A percentile compares a stretch with the other conserved stretches of the same genome.
Evolutionary conservation across 2,329 filamentous ascomycete genomes (phyloP).

Genomic region (Curvularia verruculosa): DNA sequence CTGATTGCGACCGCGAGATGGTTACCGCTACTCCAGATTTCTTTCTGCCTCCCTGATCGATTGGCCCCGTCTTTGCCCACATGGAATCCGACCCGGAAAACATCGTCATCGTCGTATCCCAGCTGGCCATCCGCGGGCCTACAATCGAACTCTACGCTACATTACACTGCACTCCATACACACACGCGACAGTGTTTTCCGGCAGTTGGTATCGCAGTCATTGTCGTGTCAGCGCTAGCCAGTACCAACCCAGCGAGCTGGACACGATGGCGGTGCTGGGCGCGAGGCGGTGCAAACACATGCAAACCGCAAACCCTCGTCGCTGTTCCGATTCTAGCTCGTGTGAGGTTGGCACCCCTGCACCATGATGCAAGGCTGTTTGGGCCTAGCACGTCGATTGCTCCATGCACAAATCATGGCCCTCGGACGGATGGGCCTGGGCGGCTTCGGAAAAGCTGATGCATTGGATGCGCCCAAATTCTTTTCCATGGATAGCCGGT

Average conservation of each 20-base stretch:
- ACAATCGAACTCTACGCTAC: neutral
- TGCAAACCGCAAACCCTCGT: neutral
- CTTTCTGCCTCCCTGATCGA: neutral
- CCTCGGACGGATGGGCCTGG: constrained; percentile 34
- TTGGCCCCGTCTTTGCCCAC: neutral
- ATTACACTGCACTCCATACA: neutral
- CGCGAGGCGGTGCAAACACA: constrained; percentile 31
- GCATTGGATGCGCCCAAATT: constrained; percentile 20
- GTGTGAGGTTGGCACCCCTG: constrained; percentile 28
- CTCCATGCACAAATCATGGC: constrained; percentile 21
- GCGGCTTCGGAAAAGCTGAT: constrained; percentile 28
- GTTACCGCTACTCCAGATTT: neutral
- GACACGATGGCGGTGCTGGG: neutral
- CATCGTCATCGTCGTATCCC: neutral
- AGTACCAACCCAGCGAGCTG: neutral
- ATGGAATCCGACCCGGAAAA: no score
- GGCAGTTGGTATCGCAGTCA: neutral
- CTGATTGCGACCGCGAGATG: neutral
- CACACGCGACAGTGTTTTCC: neutral
- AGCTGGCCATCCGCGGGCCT: neutral
- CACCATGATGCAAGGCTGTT: constrained; percentile 16
- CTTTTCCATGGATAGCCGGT: constrained; percentile 11
- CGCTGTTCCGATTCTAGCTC: constrained; percentile 38
- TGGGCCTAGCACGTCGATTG: constrained; percentile 14
- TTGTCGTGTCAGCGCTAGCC: neutral